Base-by-base conservation (phyloP, 176 grass and related monocot genomes). In the Alloteropsis semialata region DNA sequence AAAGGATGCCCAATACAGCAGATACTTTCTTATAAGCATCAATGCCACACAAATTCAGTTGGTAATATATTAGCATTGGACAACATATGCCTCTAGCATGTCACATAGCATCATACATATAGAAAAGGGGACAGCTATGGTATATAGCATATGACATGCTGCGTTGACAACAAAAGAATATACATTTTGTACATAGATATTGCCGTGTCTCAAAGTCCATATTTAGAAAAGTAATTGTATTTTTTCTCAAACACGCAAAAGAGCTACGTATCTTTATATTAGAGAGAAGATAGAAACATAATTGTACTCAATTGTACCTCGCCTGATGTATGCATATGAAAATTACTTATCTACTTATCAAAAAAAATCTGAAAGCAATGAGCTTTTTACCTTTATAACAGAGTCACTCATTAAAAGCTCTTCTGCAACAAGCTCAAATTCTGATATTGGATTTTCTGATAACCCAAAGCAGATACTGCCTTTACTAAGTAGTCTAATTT, bases 331-430 rank as follows among this genome's bases (percentile, higher is more conserved):
- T 67, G 60, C 76, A 68, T 74, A 59, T 74, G 29, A 72, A 56
- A 41, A 56, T 72, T 78, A 49, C 21, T 25, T 81, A 62, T 22
- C 34, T 51, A 53, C 48, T 51, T 53, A 51, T 51, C 14, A 72
- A 82, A 11, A 51, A 14, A 39, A 69, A 29, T 49, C 32, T 71
- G 27, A n/a, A 76, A 33, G 49, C 57, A 77, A 75, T 81, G 62
- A 57, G 24, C 49, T 81, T 76, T 87, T 73, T 87, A 87, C 96
- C 96, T 93, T 98, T 84, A 98, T 98, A 86, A 98, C 89, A 74
- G 96, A 92, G 81, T 98, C 96, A 65, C 96, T 98, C 89, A 98
- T 93, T 49, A 98, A 84, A 93, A 98, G 96, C 76, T 98, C 96
- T 83, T 98, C 96, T 44, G 96, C 96, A 85, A 98, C 96, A 68